Percentiles rank a stretch among this genome's conserved stretches.
Evolutionary conservation across 1,139 yeast species (phyloP).

Genomic region (Yamadazyma friedrichii): DNA sequence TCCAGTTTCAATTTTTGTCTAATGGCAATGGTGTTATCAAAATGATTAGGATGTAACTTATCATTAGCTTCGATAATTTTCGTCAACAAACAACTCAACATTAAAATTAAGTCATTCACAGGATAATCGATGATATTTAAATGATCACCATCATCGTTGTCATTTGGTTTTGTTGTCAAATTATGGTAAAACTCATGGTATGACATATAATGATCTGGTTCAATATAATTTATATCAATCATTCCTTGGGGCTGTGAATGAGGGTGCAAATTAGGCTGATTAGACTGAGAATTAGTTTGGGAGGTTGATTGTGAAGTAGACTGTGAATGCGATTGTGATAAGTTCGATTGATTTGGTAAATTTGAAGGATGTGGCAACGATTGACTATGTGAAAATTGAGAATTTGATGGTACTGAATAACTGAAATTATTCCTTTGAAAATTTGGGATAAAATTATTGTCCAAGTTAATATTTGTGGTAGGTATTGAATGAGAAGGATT

Average conservation of each 20-base stretch:
- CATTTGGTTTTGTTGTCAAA: slow-evolving; percentile 24
- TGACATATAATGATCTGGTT: slow-evolving; percentile 48
- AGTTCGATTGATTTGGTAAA: slow-evolving; percentile 6
- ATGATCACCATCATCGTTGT: slow-evolving; percentile 43
- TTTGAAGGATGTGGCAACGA: not conserved
- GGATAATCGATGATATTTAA: slow-evolving; percentile 83
- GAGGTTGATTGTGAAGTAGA: slow-evolving; percentile 1
- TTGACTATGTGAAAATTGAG: not conserved
- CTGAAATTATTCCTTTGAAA: slow-evolving; percentile 13
- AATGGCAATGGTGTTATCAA: slow-evolving; percentile 49
- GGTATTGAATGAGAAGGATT: slow-evolving; percentile 19
- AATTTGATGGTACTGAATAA: slow-evolving; percentile 4
- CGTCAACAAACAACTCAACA: slow-evolving; percentile 82
- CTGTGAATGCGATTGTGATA: slow-evolving; percentile 7
- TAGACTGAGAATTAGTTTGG: slow-evolving; percentile 2
- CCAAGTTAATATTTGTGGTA: slow-evolving; percentile 17
- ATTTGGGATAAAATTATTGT: slow-evolving; percentile 14
- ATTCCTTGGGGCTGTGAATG: not conserved
- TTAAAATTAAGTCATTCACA: slow-evolving; percentile 72
- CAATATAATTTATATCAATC: slow-evolving; percentile 10
- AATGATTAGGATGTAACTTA: slow-evolving; percentile 70
- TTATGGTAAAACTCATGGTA: slow-evolving; percentile 41
- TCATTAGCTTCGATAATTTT: slow-evolving; percentile 94
- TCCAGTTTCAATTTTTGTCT: slow-evolving; percentile 46
- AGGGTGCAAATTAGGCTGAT: not conserved